Percentiles rank a stretch among this genome's conserved stretches.
phyloP scores from a whole-genome alignment of 1,284 basidiomycete genomes.

The Puccinia triticina region DNA sequence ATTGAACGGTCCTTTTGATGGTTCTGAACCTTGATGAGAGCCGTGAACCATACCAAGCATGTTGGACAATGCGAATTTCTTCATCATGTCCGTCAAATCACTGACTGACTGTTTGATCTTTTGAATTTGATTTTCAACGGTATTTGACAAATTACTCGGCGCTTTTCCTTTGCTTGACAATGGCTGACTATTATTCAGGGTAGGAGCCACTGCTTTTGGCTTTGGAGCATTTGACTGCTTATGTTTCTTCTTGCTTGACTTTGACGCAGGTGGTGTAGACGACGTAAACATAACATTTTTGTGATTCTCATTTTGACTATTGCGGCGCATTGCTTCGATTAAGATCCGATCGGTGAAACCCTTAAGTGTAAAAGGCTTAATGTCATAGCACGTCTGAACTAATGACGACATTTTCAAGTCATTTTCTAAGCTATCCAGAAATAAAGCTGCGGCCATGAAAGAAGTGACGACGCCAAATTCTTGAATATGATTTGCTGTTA shows the following conservation, averaged over 20 bases:
- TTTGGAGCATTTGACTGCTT: neutral
- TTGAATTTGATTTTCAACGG: neutral
- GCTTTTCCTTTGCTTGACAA: neutral
- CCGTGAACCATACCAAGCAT: neutral
- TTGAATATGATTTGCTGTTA: neutral
- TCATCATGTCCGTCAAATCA: neutral
- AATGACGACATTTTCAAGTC: neutral
- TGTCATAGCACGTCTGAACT: constrained; percentile 6
- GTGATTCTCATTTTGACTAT: neutral
- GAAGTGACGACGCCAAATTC: neutral
- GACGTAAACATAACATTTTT: neutral
- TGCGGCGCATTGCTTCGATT: neutral
- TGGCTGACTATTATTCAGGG: neutral
- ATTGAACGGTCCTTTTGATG: neutral
- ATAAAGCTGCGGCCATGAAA: constrained; percentile 2
- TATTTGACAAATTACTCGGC: neutral
- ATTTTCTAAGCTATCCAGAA: constrained; percentile 6
- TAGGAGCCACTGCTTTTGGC: neutral
- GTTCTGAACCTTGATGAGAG: neutral
- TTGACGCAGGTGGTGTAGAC: neutral
- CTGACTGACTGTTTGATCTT: neutral
- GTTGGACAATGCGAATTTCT: neutral
- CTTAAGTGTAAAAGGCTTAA: constrained; percentile 6
- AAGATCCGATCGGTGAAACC: neutral
- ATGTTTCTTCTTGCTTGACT: neutral